Conservation (phyloP, 306 rosid species). For the Trifolium dubium region DNA sequence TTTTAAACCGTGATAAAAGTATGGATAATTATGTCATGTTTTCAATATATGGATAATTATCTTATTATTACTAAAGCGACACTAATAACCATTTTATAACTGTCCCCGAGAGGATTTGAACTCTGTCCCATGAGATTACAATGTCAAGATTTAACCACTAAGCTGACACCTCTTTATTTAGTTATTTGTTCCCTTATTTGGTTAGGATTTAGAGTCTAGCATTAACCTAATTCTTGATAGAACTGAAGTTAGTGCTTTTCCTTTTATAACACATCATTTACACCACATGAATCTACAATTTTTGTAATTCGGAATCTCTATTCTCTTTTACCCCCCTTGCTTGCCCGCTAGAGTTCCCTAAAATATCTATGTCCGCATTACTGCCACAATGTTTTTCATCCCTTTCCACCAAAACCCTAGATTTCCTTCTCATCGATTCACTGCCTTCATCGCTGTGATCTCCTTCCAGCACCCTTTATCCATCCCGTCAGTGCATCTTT, state of each 20-base stretch:
- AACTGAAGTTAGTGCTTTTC: neutral
- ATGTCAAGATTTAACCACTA: too few species aligned
- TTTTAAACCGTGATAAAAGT: neutral
- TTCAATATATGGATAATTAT: neutral
- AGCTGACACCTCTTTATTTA: neutral
- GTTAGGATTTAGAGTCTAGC: neutral
- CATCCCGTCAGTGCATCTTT: too few species aligned
- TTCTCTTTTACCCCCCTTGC: too few species aligned
- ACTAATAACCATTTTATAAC: too few species aligned
- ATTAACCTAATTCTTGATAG: neutral
- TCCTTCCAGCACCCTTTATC: too few species aligned
- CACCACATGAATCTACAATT: slow-evolving; percentile 1
- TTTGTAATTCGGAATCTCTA: neutral
- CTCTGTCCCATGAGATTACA: too few species aligned
- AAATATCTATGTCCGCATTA: too few species aligned
- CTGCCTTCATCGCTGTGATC: too few species aligned
- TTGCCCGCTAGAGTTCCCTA: neutral
- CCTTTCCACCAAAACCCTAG: too few species aligned
- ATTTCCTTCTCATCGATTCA: too few species aligned
- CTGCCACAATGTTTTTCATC: too few species aligned
- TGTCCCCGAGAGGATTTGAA: too few species aligned
- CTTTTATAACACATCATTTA: neutral
- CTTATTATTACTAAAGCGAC: neutral
- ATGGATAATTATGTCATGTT: neutral
- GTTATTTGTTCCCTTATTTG: slow-evolving; percentile 1